Percentiles rank a stretch among this genome's conserved stretches.
These are phyloP conservation scores for Xylaria palmicola DNA, from an alignment of 495 filamentous ascomycete genomes.

Conservation along the genomic window DNA sequence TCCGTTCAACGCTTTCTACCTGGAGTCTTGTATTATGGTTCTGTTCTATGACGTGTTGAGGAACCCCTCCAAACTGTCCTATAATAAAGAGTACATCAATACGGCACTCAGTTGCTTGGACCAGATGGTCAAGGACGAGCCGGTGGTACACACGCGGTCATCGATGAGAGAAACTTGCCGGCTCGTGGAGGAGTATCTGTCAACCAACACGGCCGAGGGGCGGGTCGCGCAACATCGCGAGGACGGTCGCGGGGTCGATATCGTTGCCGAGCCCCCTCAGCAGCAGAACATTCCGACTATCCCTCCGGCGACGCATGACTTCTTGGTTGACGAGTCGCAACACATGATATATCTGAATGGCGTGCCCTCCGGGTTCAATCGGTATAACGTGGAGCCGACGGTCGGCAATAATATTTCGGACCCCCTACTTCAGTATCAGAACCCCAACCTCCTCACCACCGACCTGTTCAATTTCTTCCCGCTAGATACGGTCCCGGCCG, in stretches of 20 bases:
- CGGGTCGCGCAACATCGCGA: not conserved
- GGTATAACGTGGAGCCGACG: not conserved
- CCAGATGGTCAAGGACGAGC: constrained; percentile 25
- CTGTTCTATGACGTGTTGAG: constrained; percentile 2
- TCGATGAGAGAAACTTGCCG: not conserved
- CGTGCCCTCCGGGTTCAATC: not conserved
- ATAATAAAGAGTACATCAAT: not conserved
- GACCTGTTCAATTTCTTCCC: not conserved
- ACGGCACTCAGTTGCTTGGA: not conserved
- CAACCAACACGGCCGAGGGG: not conserved
- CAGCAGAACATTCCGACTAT: not conserved
- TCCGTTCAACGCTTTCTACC: not conserved
- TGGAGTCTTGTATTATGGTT: not conserved
- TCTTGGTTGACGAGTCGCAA: not conserved
- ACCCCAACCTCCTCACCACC: not conserved
- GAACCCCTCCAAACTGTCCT: constrained; percentile 2
- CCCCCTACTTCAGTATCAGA: not conserved
- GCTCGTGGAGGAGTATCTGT: not conserved
- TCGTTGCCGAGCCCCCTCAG: not conserved
- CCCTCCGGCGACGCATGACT: not conserved
- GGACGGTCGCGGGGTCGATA: not conserved
- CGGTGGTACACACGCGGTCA: not conserved
- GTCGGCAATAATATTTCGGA: not conserved
- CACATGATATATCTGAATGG: not conserved
- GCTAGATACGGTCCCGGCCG: not conserved